Evolutionary conservation across 345 rosid species (phyloP).

Genomic region (Salix caprea): DNA sequence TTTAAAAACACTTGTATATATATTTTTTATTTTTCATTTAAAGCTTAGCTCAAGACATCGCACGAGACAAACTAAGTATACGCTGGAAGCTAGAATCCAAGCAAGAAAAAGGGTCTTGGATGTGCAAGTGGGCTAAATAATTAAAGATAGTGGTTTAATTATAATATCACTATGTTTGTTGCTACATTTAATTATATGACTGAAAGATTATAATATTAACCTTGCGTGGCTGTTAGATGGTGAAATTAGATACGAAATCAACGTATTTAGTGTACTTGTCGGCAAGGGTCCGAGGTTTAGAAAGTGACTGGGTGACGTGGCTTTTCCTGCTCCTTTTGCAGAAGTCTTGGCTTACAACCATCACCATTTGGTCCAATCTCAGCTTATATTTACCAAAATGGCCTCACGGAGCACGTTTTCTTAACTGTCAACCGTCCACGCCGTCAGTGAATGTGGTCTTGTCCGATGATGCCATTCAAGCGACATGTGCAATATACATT

Average conservation of each 20-base stretch:
- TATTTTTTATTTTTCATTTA: too few relatives aligned
- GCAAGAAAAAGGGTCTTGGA: not conserved
- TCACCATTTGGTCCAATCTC: not conserved
- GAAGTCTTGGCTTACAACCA: not conserved
- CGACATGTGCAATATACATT: not conserved
- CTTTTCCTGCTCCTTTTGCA: constrained; percentile 35
- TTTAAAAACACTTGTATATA: too few relatives aligned
- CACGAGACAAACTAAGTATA: too few relatives aligned
- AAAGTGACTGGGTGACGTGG: constrained; percentile 34
- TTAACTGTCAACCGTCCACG: not conserved
- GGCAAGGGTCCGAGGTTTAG: constrained; percentile 49
- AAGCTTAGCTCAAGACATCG: too few relatives aligned
- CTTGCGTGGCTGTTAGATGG: not conserved
- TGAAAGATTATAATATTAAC: not conserved
- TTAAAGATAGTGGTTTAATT: not conserved
- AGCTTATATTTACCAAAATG: constrained; percentile 20
- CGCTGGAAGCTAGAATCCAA: not conserved
- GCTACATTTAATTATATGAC: not conserved
- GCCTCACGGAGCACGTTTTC: not conserved
- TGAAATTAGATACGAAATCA: constrained; percentile 2
- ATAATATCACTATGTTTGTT: not conserved
- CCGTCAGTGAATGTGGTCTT: not conserved
- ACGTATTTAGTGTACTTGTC: constrained; percentile 24
- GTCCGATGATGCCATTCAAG: not conserved
- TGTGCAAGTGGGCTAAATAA: not conserved